Conservation (phyloP, 23 red algal species). For the Gracilaria vermiculophylla region DNA sequence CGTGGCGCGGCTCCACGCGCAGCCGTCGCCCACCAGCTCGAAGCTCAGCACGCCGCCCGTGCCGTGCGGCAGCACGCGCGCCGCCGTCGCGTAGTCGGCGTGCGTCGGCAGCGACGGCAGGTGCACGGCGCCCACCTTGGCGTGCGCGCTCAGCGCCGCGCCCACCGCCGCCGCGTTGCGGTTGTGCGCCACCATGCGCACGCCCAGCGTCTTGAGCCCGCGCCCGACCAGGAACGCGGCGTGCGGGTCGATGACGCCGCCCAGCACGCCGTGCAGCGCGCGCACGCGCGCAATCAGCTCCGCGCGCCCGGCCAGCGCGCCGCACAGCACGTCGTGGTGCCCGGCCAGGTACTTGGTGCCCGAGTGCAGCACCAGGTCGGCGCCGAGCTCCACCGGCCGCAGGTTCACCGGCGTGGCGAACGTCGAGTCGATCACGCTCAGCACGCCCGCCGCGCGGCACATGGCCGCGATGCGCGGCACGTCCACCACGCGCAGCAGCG, state of each 20-base stretch:
- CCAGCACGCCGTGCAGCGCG: constrained; percentile 88
- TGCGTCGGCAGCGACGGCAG: constrained; percentile 76
- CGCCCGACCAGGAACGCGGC: constrained; percentile 83
- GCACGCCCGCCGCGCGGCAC: constrained; percentile 53
- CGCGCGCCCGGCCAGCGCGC: constrained; percentile 78
- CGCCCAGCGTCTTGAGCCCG: constrained; percentile 91
- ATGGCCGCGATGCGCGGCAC: constrained; percentile 60
- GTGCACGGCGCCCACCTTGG: constrained; percentile 81
- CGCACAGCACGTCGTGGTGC: constrained; percentile 94
- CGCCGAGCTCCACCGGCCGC: constrained; percentile 76
- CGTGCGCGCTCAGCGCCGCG: constrained; percentile 60
- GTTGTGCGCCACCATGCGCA: constrained; percentile 97
- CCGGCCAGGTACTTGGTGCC: constrained; percentile 98
- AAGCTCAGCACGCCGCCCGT: constrained; percentile 98
- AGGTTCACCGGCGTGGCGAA: constrained; percentile 96
- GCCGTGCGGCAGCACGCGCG: no score
- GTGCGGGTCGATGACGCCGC: constrained; percentile 98
- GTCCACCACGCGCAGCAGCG: constrained; percentile 93
- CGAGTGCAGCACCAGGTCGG: constrained; percentile 95
- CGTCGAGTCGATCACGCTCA: constrained; percentile 88
- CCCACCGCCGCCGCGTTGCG: constrained; percentile 78
- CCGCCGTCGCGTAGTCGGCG: constrained; percentile 70
- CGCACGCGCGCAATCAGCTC: constrained; percentile 82
- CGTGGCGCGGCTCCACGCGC: constrained; percentile 68
- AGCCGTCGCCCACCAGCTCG: constrained; percentile 77